Evolutionary conservation across 1,139 yeast species (phyloP).

Genomic region (Suhomyces atakaporum): DNA sequence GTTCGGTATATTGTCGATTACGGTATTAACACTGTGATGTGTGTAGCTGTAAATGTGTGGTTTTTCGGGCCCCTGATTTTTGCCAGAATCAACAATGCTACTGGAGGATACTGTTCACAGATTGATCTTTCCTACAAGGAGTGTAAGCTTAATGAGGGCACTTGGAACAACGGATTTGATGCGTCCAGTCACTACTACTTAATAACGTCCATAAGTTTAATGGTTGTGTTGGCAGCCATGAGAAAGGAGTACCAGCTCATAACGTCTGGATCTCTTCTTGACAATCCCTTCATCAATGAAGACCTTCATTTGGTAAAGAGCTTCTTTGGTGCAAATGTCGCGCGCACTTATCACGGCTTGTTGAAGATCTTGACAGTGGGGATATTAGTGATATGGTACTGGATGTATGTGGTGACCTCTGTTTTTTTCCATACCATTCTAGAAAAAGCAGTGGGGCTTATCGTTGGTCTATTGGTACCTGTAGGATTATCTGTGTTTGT

Average conservation of each 20-base stretch:
- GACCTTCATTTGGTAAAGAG: too few relatives aligned
- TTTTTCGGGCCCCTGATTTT: constrained; percentile 49
- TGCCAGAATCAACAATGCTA: constrained; percentile 36
- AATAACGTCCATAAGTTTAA: constrained; percentile 48
- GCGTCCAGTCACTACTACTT: constrained; percentile 66
- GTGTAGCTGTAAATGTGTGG: constrained; percentile 37
- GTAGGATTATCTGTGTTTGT: not conserved
- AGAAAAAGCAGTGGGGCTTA: constrained; percentile 57
- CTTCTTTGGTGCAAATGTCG: constrained; percentile 1
- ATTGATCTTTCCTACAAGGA: constrained; percentile 16
- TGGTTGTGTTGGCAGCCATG: constrained; percentile 41
- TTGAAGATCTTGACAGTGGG: constrained; percentile 10
- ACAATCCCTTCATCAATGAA: too few relatives aligned
- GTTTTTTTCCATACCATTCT: constrained; percentile 60
- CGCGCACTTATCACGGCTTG: not conserved
- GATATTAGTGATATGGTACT: constrained; percentile 40
- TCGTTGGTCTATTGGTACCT: constrained; percentile 48
- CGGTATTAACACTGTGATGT: constrained; percentile 19
- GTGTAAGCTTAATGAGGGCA: constrained; percentile 41
- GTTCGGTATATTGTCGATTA: constrained; percentile 15
- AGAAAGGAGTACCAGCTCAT: too few relatives aligned
- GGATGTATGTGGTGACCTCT: constrained; percentile 54
- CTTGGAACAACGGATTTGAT: constrained; percentile 63
- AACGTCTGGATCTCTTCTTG: too few relatives aligned
- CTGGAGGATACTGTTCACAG: constrained; percentile 9